Evolutionary conservation across 805 yeast species (phyloP).

Genomic region (Saitoella complicata): DNA sequence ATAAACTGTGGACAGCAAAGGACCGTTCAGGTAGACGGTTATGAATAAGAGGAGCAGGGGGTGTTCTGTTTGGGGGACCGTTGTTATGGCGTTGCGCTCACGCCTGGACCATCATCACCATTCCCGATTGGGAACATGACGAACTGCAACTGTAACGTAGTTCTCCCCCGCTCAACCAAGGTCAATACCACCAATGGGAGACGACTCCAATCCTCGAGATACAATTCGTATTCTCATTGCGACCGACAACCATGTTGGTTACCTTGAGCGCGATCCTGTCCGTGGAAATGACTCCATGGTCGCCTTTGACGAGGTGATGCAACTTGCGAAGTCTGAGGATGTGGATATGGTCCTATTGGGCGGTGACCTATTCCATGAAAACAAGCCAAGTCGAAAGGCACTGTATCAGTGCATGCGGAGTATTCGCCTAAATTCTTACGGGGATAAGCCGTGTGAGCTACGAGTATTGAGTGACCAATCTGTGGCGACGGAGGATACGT

Average conservation of each 20-base stretch:
- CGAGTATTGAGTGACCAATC: slow-evolving; percentile 70
- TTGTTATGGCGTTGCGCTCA: no score
- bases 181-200: no score
- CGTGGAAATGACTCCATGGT: slow-evolving; percentile 80
- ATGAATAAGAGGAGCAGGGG: no score
- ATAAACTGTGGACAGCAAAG: no score
- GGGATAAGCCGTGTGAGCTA: slow-evolving; percentile 74
- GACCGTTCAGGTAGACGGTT: no score
- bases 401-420: slow-evolving; percentile 66
- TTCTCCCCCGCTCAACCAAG: no score
- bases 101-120: no score
- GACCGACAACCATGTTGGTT: slow-evolving; percentile 95
- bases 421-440: slow-evolving; percentile 56
- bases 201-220: slow-evolving; percentile 15
- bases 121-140: no score
- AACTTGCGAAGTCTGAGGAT: slow-evolving; percentile 32
- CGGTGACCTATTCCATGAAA: slow-evolving; percentile 84
- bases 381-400: slow-evolving; percentile 77
- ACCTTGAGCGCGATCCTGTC: slow-evolving; percentile 73
- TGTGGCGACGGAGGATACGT: slow-evolving; percentile 35
- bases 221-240: slow-evolving; percentile 69
- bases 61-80: no score
- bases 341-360: slow-evolving; percentile 80
- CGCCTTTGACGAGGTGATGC: slow-evolving; percentile 72
- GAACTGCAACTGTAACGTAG: no score